Percentiles rank a stretch among this genome's conserved stretches.
These are phyloP conservation scores for Nelumbo lutea DNA, from an alignment of 164 flowering plant genomes.

Conservation along the genomic window DNA sequence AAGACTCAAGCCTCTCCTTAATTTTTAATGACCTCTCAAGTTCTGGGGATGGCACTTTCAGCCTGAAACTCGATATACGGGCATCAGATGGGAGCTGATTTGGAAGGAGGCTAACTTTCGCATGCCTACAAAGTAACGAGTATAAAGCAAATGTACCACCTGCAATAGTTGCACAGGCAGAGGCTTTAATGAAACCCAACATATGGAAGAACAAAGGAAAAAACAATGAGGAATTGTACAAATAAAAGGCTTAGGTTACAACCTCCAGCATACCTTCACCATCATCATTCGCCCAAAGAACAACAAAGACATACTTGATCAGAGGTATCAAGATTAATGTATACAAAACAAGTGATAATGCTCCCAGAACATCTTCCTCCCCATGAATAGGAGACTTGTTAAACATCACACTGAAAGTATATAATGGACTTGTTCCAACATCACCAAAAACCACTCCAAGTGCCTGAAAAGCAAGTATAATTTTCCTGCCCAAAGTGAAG, in stretches of 20 bases:
- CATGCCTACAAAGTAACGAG: conserved; percentile 94
- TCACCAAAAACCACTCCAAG: conserved; percentile 98
- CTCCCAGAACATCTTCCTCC: conserved; percentile 88
- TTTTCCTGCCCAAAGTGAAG: conserved; percentile 54
- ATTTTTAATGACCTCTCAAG: conserved; percentile 94
- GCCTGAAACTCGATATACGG: conserved; percentile 97
- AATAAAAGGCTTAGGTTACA: not conserved
- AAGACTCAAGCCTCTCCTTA: conserved; percentile 84
- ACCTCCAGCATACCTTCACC: conserved; percentile 74
- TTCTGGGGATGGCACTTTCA: conserved; percentile 96
- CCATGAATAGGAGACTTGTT: conserved; percentile 76
- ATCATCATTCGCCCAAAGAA: conserved; percentile 96
- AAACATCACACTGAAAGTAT: conserved; percentile 95
- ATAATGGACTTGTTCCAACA: conserved; percentile 97
- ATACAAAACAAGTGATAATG: conserved; percentile 82
- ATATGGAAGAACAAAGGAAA: not conserved
- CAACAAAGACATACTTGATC: conserved; percentile 84
- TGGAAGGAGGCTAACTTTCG: conserved; percentile 97
- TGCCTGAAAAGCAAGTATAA: conserved; percentile 76
- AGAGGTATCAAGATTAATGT: conserved; percentile 88
- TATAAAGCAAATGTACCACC: conserved; percentile 99
- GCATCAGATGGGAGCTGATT: conserved; percentile 97
- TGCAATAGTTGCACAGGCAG: conserved; percentile 29
- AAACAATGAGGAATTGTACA: not conserved
- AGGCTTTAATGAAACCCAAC: not conserved